Percentiles rank a stretch among this genome's conserved stretches.
Conservation (phyloP, 768 basidiomycete species). For the Clavulina sp. region DNA sequence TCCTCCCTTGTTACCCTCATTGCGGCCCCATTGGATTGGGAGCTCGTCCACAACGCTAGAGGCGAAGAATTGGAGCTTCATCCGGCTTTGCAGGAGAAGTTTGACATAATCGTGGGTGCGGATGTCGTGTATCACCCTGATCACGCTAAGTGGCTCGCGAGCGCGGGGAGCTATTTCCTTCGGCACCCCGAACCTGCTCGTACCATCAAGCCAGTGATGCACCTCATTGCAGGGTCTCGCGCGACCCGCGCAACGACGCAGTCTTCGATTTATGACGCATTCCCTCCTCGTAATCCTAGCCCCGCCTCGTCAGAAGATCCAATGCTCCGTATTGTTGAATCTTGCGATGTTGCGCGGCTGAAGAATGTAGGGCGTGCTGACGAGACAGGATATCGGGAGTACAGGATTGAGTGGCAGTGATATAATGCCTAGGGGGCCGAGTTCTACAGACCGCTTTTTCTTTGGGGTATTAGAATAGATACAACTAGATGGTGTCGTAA, state of each 20-base stretch:
- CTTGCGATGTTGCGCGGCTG: slow-evolving; percentile 11
- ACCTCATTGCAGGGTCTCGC: slow-evolving; percentile 59
- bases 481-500: too few relatives aligned
- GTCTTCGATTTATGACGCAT: slow-evolving; percentile 37
- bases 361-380: slow-evolving; percentile 10
- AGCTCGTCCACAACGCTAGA: slow-evolving; percentile 9
- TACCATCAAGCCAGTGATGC: slow-evolving; percentile 20
- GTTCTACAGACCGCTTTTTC: too few relatives aligned
- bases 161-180: slow-evolving; percentile 38
- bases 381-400: slow-evolving; percentile 13
- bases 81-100: slow-evolving; percentile 24
- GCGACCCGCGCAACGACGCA: slow-evolving; percentile 33
- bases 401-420: slow-evolving; percentile 14
- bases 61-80: slow-evolving; percentile 7
- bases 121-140: slow-evolving; percentile 61
- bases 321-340: slow-evolving; percentile 10
- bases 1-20: slow-evolving; percentile 9
- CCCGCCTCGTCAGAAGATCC: slow-evolving; percentile 3
- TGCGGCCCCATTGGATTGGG: slow-evolving; percentile 54
- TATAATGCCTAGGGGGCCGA: too few relatives aligned
- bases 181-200: slow-evolving; percentile 10
- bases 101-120: slow-evolving; percentile 59
- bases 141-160: slow-evolving; percentile 52
- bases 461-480: too few relatives aligned
- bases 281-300: slow-evolving; percentile 18